phyloP scores from a whole-genome alignment of 495 filamentous ascomycete genomes.

The Hypoxylon cercidicola region DNA sequence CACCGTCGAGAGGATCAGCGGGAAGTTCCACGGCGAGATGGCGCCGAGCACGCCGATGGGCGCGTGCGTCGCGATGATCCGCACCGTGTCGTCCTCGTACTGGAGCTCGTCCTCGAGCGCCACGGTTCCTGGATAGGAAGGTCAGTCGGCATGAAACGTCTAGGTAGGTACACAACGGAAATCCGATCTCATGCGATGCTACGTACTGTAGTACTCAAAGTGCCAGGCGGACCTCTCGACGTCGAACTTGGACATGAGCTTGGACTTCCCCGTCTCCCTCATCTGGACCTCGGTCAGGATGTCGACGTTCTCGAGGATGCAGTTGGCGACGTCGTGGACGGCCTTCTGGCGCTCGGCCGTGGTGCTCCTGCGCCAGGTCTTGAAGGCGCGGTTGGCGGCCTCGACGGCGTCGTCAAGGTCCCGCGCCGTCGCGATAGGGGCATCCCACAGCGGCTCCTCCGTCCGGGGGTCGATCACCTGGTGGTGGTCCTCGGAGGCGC shows the following conservation, averaged over 20 bases:
- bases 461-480: constrained; percentile 59
- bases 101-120: constrained; percentile 58
- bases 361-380: constrained; percentile 54
- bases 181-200: neutral
- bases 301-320: constrained; percentile 47
- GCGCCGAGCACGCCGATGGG: constrained; percentile 65
- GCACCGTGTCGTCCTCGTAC: constrained; percentile 60
- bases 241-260: constrained; percentile 40
- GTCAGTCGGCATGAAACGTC: neutral
- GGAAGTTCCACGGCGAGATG: constrained; percentile 74
- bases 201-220: constrained; percentile 46
- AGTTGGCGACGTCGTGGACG: constrained; percentile 61
- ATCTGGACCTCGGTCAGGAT: constrained; percentile 52
- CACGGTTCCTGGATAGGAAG: constrained; percentile 39
- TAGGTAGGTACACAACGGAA: neutral
- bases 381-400: constrained; percentile 57
- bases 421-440: constrained; percentile 52
- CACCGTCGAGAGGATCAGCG: constrained; percentile 63
- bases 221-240: constrained; percentile 42
- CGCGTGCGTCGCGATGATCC: constrained; percentile 59
- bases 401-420: constrained; percentile 64
- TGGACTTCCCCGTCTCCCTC: constrained; percentile 57
- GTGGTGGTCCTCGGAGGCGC: constrained; percentile 47
- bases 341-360: constrained; percentile 62
- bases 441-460: constrained; percentile 58